Base-by-base conservation (phyloP, 192 early-diverging fungal species). In the Coemansia sp. region DNA sequence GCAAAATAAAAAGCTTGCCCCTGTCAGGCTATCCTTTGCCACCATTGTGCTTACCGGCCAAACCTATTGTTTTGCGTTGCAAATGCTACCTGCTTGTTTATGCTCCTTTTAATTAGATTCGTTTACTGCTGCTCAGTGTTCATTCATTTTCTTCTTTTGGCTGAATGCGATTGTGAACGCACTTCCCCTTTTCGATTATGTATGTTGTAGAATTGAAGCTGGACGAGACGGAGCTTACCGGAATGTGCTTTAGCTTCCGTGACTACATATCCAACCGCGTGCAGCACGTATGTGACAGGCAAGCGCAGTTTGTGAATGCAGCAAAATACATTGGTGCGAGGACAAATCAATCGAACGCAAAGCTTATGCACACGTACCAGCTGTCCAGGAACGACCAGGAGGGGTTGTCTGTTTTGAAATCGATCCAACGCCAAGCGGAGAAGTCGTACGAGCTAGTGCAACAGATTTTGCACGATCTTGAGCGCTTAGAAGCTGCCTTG, bases 361-460 rank as follows among this genome's bases (percentile, higher is more conserved):
- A 63, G 22, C 70, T 73, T 23, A 59, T 33, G 33, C 59, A 65
- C 59, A 70, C 59, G n/a, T 52, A 53, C 38, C 70, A 76, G 59
- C 53, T 66, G 48, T 70, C 71, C 43, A 76, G 73, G 50, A 70
- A 71, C 29, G 71, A 70, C 22, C 79, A 69, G 13, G 71, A 70
- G 15, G 66, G 62, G 32, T 58, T 70, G 35, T 55, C 75, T 4
- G 75, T 70, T 25, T 35, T 82, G 50, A 69, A 68, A 23, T 62
- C 67, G 41, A 61, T 82, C 8, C 79, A 82, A 65, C 65, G 75
- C 11, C 79, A 82, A 45, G 65, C 79, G 0, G 79, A 82, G 63
- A 76, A 76, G 40, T 73, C 79, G 13, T 82, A 82, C 45, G 79
- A 82, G 67, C 42, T 82, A 57, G 55, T 82, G 10, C 79, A 82